Evolutionary conservation across 2,329 filamentous ascomycete species (phyloP).

Genomic region (Phaeoacremonium minimum): DNA sequence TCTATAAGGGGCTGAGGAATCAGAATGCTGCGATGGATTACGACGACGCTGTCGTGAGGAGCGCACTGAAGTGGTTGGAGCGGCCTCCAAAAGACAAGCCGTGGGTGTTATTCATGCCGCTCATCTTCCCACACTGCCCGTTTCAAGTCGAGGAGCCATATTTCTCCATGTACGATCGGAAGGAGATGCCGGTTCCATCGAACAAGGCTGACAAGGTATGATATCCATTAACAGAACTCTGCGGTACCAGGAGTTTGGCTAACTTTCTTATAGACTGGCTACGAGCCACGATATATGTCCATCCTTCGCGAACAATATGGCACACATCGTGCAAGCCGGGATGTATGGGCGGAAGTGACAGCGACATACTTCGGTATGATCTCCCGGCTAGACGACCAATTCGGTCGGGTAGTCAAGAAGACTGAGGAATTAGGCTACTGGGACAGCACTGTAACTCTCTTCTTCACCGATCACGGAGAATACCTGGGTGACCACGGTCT

Average conservation of each 20-base stretch:
- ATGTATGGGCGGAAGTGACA: slow-evolving; percentile 37
- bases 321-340: slow-evolving; percentile 30
- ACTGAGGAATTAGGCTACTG: slow-evolving; percentile 27
- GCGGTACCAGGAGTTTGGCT: too few species aligned
- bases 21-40: slow-evolving; percentile 33
- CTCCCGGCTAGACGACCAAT: slow-evolving; percentile 37
- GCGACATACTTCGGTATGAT: slow-evolving; percentile 45
- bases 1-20: slow-evolving; percentile 35
- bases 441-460: slow-evolving; percentile 34
- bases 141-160: slow-evolving; percentile 43
- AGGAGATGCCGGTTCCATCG: slow-evolving; percentile 13
- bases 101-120: slow-evolving; percentile 36
- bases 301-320: slow-evolving; percentile 31
- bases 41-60: slow-evolving; percentile 35
- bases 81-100: slow-evolving; percentile 32
- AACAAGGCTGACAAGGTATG: slow-evolving; percentile 8
- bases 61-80: slow-evolving; percentile 36
- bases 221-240: too few species aligned
- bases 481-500: slow-evolving; percentile 41
- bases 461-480: slow-evolving; percentile 40
- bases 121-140: slow-evolving; percentile 39
- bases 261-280: slow-evolving; percentile 30
- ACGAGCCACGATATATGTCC: slow-evolving; percentile 36
- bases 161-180: slow-evolving; percentile 39
- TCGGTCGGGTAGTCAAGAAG: slow-evolving; percentile 30